Evolutionary conservation across 108 stramenopile species (phyloP).

Genomic region (Cyclostephanos invisitatus): DNA sequence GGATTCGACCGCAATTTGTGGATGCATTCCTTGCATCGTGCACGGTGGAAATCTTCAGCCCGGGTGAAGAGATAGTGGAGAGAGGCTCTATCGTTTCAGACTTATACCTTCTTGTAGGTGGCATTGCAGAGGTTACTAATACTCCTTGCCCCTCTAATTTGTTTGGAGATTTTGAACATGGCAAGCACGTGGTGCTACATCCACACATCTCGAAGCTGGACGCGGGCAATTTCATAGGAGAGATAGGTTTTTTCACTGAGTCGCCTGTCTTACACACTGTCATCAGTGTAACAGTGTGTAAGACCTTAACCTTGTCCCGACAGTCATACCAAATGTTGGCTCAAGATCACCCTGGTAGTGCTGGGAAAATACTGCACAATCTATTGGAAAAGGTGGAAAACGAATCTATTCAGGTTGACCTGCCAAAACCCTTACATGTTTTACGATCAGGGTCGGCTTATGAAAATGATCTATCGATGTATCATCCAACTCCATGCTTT

Average conservation of each 20-base stretch:
- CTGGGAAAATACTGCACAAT: slow-evolving; percentile 55
- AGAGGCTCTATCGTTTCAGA: slow-evolving; percentile 52
- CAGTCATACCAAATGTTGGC: slow-evolving; percentile 49
- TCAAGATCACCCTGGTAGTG: slow-evolving; percentile 53
- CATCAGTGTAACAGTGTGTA: slow-evolving; percentile 50
- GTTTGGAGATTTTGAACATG: slow-evolving; percentile 2
- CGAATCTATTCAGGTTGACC: slow-evolving; percentile 9
- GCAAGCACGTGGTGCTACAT: slow-evolving; percentile 10
- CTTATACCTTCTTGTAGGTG: slow-evolving; percentile 56
- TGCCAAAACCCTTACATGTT: slow-evolving; percentile 35
- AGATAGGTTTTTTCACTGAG: slow-evolving; percentile 62
- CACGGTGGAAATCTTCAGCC: slow-evolving; percentile 57
- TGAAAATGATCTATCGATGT: slow-evolving; percentile 9
- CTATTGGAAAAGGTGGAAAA: slow-evolving; percentile 48
- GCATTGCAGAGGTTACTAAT: slow-evolving; percentile 36
- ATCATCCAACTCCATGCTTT: slow-evolving; percentile 8
- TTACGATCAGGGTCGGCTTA: slow-evolving; percentile 50
- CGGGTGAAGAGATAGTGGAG: slow-evolving; percentile 58
- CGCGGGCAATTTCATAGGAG: slow-evolving; percentile 51
- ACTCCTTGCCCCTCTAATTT: slow-evolving; percentile 1
- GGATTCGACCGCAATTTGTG: slow-evolving; percentile 54
- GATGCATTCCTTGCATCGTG: slow-evolving; percentile 59
- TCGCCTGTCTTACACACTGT: slow-evolving; percentile 54
- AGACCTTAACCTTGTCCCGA: slow-evolving; percentile 53
- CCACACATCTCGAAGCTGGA: slow-evolving; percentile 10